phyloP scores from a whole-genome alignment of 1,284 basidiomycete species.

The Sporisorium scitamineum region DNA sequence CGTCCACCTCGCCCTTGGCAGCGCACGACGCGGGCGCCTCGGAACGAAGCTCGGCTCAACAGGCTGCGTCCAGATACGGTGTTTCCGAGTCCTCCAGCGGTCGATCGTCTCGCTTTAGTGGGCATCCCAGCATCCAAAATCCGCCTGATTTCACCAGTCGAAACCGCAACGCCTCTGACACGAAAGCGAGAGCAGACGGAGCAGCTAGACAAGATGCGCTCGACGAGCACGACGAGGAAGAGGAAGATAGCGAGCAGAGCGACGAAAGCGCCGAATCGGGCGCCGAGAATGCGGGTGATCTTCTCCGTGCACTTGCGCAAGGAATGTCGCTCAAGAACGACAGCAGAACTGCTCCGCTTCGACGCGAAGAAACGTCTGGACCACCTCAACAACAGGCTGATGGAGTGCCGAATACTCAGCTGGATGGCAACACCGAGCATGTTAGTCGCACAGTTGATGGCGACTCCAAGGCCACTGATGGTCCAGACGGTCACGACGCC shows the following conservation, averaged over 20 bases:
- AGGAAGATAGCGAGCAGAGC: conserved; percentile 36
- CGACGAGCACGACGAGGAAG: conserved; percentile 11
- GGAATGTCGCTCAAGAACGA: conserved; percentile 28
- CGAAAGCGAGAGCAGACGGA: neutral
- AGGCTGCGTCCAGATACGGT: conserved; percentile 11
- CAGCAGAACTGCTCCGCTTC: conserved; percentile 2
- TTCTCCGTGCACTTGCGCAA: conserved; percentile 30
- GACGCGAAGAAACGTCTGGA: neutral
- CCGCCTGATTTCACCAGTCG: conserved; percentile 44
- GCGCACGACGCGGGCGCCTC: conserved; percentile 14
- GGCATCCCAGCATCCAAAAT: conserved; percentile 19
- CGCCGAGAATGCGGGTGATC: conserved; percentile 31
- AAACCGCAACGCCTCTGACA: conserved; percentile 14
- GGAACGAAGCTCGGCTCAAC: conserved; percentile 20
- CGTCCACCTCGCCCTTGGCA: conserved; percentile 21
- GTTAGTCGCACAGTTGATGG: neutral
- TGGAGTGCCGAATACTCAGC: neutral
- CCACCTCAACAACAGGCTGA: neutral
- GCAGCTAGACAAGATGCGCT: neutral
- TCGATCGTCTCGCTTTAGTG: conserved; percentile 35
- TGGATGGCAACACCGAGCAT: neutral
- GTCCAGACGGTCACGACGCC: neutral
- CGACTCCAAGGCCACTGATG: neutral
- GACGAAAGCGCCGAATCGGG: conserved; percentile 38
- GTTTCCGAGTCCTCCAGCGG: conserved; percentile 24